Conservation (phyloP, 768 basidiomycete genomes). For the Podaxis sp. region DNA sequence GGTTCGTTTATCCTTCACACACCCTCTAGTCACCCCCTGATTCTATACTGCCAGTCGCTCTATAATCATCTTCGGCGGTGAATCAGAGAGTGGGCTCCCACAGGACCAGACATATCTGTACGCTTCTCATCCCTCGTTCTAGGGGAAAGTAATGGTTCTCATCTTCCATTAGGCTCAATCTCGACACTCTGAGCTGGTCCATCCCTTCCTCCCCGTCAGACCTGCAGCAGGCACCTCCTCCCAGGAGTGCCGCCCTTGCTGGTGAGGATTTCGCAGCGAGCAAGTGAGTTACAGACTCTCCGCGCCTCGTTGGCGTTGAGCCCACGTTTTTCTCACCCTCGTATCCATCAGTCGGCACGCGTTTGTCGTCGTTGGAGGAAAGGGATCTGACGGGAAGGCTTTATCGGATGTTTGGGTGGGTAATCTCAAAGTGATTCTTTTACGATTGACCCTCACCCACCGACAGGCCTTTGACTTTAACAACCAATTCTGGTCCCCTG, state of each 20-base stretch:
- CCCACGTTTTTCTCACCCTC: not conserved
- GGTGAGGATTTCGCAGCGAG: constrained; percentile 76
- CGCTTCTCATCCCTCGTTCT: constrained; percentile 18
- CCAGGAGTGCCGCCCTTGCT: constrained; percentile 59
- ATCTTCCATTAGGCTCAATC: constrained; percentile 46
- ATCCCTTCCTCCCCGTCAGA: constrained; percentile 46
- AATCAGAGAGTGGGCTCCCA: constrained; percentile 59
- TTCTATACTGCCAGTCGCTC: constrained; percentile 41
- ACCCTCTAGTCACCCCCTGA: constrained; percentile 13
- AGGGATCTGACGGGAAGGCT: constrained; percentile 45
- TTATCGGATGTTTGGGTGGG: constrained; percentile 71
- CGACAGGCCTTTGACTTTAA: constrained; percentile 73
- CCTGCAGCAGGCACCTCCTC: constrained; percentile 46
- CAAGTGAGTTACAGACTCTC: constrained; percentile 51
- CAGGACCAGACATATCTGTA: constrained; percentile 69
- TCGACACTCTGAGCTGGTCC: constrained; percentile 59
- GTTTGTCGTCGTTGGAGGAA: constrained; percentile 72
- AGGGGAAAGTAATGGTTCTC: constrained; percentile 6
- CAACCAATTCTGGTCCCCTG: constrained; percentile 72
- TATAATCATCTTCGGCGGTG: constrained; percentile 72
- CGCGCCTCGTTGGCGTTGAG: not conserved
- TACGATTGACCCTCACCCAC: not conserved
- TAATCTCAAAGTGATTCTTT: not conserved
- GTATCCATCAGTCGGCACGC: constrained; percentile 53
- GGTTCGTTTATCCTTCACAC: constrained; percentile 20